Base-by-base conservation (phyloP, 768 basidiomycete species). In the Calocera viscosa region DNA sequence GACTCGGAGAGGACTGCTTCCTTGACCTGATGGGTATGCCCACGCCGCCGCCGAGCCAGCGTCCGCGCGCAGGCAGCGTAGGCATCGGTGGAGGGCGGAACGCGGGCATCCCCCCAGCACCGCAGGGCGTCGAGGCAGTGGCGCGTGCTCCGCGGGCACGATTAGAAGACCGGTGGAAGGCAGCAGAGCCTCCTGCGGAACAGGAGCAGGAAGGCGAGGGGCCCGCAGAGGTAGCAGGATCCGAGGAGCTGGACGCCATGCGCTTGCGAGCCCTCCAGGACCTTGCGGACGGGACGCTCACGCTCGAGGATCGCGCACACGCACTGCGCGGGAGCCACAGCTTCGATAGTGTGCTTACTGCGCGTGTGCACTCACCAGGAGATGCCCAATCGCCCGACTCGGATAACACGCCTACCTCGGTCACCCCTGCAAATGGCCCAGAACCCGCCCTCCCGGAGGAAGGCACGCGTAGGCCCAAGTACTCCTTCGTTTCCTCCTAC, bases 401-500 rank as follows among this genome's bases (percentile, higher is more conserved):
- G 53, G 53, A 14, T 11, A 11, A 60, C 30, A 60, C 53, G 30
- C 53, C 53, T 10, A 60, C 53, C 26, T 2, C 26, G 14, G 30
- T 32, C 26, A 60, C 53, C 53, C 53, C 53, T 10, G 26, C 53
- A 10, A 16, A 2, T 19, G 11, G 5, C 8, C 7, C 30, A 60
- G 26, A 60, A 2, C 16, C 53, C 22, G 26, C 30, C 8, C 7
- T 19, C 16, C 19, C 24, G 8, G 43, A 47, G 53, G 10, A 28
- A 12, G 19, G 2, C 30, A 11, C 53, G 30, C 24, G 16, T 3
- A 26, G 19, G 16, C 43, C 53, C 11, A 32, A 60, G 30, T 16
- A 60, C 26, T 16, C 14, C 11, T 60, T 60, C 53, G 22, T 60
- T 22, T 12, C 14, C 22, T 60, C 53, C 2, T 90, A 89, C 72